Percentiles rank a stretch among this genome's conserved stretches.
These are phyloP conservation scores for Vigna unguiculata DNA, from an alignment of 306 rosid genomes.

Conservation along the genomic window DNA sequence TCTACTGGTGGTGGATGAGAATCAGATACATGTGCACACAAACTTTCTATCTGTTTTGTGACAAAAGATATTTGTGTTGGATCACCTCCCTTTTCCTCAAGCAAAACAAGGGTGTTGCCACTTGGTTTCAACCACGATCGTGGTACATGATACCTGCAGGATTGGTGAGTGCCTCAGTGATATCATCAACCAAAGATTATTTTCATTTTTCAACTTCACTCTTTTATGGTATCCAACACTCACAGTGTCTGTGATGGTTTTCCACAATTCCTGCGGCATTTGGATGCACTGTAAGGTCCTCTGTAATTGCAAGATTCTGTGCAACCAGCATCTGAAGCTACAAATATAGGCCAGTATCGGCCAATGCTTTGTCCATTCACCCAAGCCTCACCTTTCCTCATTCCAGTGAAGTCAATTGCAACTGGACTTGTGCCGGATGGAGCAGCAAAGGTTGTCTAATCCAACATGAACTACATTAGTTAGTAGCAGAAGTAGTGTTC, in stretches of 20 bases:
- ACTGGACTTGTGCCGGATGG: conserved; percentile 85
- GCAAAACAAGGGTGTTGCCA: conserved; percentile 75
- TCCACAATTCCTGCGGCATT: conserved; percentile 89
- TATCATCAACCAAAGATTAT: conserved; percentile 40
- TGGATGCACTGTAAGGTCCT: conserved; percentile 63
- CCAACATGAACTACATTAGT: conserved; percentile 42
- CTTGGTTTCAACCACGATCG: conserved; percentile 74
- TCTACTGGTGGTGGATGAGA: conserved; percentile 85
- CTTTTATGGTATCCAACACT: conserved; percentile 44
- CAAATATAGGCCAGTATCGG: conserved; percentile 83
- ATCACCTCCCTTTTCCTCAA: conserved; percentile 91
- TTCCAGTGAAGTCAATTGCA: conserved; percentile 87
- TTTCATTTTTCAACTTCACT: conserved; percentile 28
- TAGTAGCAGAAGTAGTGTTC: conserved; percentile 37
- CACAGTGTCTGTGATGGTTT: conserved; percentile 87
- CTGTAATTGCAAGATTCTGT: conserved; percentile 67
- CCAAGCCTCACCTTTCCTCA: conserved; percentile 99
- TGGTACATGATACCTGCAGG: conserved; percentile 84
- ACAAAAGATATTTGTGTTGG: conserved; percentile 76
- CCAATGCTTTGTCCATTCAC: conserved; percentile 98
- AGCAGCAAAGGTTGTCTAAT: conserved; percentile 73
- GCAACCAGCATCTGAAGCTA: conserved; percentile 65
- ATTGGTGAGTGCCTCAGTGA: conserved; percentile 9
- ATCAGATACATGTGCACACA: conserved; percentile 88
- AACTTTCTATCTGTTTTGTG: conserved; percentile 64